These are phyloP conservation scores for Akanthomyces muscarius DNA, from an alignment of 2,329 filamentous ascomycete genomes.

Conservation along the genomic window DNA sequence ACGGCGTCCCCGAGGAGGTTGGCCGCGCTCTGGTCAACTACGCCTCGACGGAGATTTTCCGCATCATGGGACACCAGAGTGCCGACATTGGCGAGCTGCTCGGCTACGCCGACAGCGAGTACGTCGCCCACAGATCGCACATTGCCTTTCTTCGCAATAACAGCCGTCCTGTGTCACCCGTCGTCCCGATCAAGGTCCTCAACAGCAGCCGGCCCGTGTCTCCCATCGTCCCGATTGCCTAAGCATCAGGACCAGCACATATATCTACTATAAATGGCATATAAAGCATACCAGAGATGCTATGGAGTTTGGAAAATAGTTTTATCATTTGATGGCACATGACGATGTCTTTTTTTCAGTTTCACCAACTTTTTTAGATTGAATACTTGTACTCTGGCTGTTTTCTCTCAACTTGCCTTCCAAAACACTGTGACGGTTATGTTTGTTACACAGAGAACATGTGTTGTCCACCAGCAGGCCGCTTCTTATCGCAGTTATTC, in stretches of 20 bases:
- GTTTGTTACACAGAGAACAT: no score
- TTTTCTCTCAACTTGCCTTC: not conserved
- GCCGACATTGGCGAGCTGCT: constrained; percentile 74
- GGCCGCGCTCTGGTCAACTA: constrained; percentile 92
- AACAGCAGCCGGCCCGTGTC: constrained; percentile 51
- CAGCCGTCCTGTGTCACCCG: constrained; percentile 51
- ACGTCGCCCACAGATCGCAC: constrained; percentile 84
- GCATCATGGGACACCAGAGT: constrained; percentile 82
- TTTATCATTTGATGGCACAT: not conserved
- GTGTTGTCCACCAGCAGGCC: not conserved
- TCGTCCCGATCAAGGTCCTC: constrained; percentile 32
- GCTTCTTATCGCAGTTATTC: not conserved
- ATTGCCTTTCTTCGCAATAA: constrained; percentile 66
- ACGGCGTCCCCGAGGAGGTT: constrained; percentile 62
- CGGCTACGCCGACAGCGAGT: constrained; percentile 92
- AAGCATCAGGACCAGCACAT: not conserved
- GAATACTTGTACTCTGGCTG: not conserved
- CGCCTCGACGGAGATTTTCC: constrained; percentile 73
- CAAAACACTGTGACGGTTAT: not conserved
- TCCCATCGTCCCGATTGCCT: constrained; percentile 30
- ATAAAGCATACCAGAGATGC: constrained; percentile 8
- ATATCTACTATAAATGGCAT: constrained; percentile 10
- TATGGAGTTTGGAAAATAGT: constrained; percentile 9
- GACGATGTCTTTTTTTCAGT: not conserved
- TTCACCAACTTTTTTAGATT: constrained; percentile 1